phyloP scores from a whole-genome alignment of 2,329 filamentous ascomycete species.

The Aspergillus novoparasiticus region DNA sequence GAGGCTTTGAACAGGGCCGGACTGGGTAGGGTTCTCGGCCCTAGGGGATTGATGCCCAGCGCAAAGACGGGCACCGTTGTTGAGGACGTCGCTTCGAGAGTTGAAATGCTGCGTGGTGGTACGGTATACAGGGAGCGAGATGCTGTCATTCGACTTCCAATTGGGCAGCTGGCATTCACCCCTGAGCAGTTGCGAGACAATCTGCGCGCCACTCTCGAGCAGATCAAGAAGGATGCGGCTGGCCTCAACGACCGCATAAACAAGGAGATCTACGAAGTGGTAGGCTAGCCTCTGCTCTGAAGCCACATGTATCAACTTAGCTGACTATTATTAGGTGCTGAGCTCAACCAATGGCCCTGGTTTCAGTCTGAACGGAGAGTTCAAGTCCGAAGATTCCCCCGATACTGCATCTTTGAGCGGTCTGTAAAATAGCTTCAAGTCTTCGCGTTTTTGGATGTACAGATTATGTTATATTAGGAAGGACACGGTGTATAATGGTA shows the following conservation, averaged over 20 bases:
- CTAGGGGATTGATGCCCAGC: slow-evolving; percentile 89
- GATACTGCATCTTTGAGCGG: slow-evolving; percentile 53
- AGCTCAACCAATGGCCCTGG: slow-evolving; percentile 87
- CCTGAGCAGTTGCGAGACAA: slow-evolving; percentile 85
- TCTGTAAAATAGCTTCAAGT: slow-evolving; percentile 49
- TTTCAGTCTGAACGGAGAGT: slow-evolving; percentile 80
- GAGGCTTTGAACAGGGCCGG: slow-evolving; percentile 78
- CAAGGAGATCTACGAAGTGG: slow-evolving; percentile 75
- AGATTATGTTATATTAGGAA: slow-evolving; percentile 48
- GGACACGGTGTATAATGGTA: slow-evolving; percentile 46
- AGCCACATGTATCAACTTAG: background rate
- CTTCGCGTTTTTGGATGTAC: slow-evolving; percentile 32
- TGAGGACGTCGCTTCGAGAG: slow-evolving; percentile 71
- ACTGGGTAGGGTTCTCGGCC: slow-evolving; percentile 80
- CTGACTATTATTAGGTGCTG: slow-evolving; percentile 67
- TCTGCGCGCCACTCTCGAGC: slow-evolving; percentile 73
- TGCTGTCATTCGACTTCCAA: slow-evolving; percentile 83
- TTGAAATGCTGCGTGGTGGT: slow-evolving; percentile 80
- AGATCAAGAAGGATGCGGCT: slow-evolving; percentile 76
- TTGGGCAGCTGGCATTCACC: slow-evolving; percentile 87
- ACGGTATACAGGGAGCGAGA: slow-evolving; percentile 83
- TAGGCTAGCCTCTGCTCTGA: slow-evolving; percentile 36
- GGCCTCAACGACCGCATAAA: slow-evolving; percentile 63
- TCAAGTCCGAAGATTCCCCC: slow-evolving; percentile 63
- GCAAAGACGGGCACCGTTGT: slow-evolving; percentile 87